Base-by-base conservation (phyloP, 1,284 basidiomycete genomes). In the Pholiota adiposa region DNA sequence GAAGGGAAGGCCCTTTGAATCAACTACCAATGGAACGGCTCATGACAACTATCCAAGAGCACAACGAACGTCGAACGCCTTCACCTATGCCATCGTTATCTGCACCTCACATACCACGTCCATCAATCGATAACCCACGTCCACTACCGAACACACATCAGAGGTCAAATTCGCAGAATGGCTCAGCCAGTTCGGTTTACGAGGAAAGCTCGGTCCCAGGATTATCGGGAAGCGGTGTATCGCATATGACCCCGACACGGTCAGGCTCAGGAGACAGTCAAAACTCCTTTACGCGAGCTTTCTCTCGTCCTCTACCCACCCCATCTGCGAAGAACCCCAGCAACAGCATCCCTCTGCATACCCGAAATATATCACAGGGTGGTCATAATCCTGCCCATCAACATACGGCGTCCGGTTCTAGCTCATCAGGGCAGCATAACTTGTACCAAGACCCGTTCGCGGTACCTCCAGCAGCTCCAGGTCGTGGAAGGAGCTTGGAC, bases 31-130 rank as follows among this genome's bases (percentile, higher is more conserved):
- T 25, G 9, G 31, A 46, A 16, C 53, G 53, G 12, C 4, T 41
- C 4, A 56, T 56, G 54, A n/a, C 46, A n/a, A 34, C 54, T 5
- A 56, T 56, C 18, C 21, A 40, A 40, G 54, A 56, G 36, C 29
- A 31, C 29, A 31, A 31, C 54, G 25, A 43, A n/a, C 41, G 41
- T 23, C 38, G 53, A 33, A 46, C 38, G 9, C 41, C 53, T 43
- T 54, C 53, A 7, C 53, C 53, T 4, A 34, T 54, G 11, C 29
- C n/a, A 14, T 14, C 38, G 19, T n/a, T 23, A 9, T 9, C 38
- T 4, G 11, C 18, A 11, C 11, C n/a, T 11, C 38, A 41, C 11
- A 43, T 19, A 3, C 16, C 40, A 1, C 40, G 40, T 4, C 40
- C 53, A 33, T 40, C 18, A 33, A 40, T 41, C 29, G 53, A 40